Base-by-base conservation (phyloP, 352 stramenopile genomes). In the Globisporangium ultimum region DNA sequence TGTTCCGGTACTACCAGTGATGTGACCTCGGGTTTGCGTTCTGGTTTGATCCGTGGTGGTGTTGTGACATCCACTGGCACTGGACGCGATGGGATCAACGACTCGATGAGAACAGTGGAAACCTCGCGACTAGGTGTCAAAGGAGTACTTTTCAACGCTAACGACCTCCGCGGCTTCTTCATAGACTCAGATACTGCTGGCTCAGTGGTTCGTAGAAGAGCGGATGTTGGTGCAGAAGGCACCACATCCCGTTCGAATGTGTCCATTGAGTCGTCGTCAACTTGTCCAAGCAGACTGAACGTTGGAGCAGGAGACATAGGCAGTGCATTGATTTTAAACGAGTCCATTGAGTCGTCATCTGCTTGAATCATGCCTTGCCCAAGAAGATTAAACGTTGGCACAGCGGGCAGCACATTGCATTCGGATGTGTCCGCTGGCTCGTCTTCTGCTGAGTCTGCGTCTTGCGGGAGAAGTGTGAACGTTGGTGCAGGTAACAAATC, bases 401-500 rank as follows among this genome's bases (percentile, higher is more conserved):
- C 28, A 36, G 28, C 28, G 28, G 28, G 28, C 28, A 36, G 28
- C 28, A 8, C 28, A 36, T 36, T 5, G 28, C 7, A 36, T 36
- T 36, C 28, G 28, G 28, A 36, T 11, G 3, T 36, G 40, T 45
- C 10, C 13, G 1, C 12, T n/a, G 40, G 40, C 17, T 45, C 13
- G 17, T 45, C 40, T 10, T 18, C 13, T 36, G 28, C 8, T 10
- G 28, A 36, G 17, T 13, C 40, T n/a, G 17, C 12, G 40, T 45
- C 9, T 46, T 52, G n/a, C 5, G 42, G 45, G n/a, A 45, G 38
- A 42, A 43, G 40, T 6, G 11, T 21, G 14, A 50, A 34, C 17
- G 51, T 10, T 48, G n/a, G 15, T 47, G 51, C 21, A 18, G 36
- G 34, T 24, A 55, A 18, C 40, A 45, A 45, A 45, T 45, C 40